phyloP scores from a whole-genome alignment of 331 rosid genomes.

The Pyrus hybrid region DNA sequence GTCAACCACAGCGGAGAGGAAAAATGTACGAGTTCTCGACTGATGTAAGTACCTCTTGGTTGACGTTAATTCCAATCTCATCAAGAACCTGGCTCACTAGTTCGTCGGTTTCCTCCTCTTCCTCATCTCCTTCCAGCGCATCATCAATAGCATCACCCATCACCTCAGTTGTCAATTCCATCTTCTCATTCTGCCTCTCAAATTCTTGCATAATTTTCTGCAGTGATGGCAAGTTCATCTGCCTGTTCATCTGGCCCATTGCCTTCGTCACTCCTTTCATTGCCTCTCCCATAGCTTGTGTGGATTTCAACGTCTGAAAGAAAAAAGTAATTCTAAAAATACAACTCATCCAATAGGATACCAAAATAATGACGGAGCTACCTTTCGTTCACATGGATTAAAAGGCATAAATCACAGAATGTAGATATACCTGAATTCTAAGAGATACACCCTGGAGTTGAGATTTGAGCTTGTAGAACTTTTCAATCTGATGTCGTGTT shows the following conservation, averaged over 20 bases:
- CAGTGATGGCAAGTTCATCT: slow-evolving; percentile 88
- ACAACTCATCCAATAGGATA: neutral
- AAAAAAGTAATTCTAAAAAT: neutral
- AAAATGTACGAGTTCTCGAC: neutral
- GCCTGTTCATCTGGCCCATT: slow-evolving; percentile 97
- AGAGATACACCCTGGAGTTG: slow-evolving; percentile 99
- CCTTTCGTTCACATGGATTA: neutral
- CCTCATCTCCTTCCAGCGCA: slow-evolving; percentile 97
- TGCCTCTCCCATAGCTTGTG: slow-evolving; percentile 98
- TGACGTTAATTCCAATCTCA: slow-evolving; percentile 78
- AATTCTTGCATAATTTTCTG: slow-evolving; percentile 97
- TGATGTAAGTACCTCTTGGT: slow-evolving; percentile 67
- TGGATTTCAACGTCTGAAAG: slow-evolving; percentile 79
- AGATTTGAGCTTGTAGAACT: slow-evolving; percentile 95
- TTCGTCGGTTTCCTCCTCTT: slow-evolving; percentile 89
- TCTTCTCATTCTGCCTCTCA: slow-evolving; percentile 89
- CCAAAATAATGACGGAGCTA: neutral
- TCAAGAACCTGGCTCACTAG: slow-evolving; percentile 94
- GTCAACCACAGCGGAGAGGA: neutral
- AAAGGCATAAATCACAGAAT: neutral
- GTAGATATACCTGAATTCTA: slow-evolving; percentile 71
- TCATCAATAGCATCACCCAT: slow-evolving; percentile 97
- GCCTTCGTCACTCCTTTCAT: slow-evolving; percentile 99
- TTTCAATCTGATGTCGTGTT: slow-evolving; percentile 97
- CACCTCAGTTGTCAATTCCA: slow-evolving; percentile 77